Conservation (phyloP, 352 stramenopile genomes). For the Phytopythium ostracodes region DNA sequence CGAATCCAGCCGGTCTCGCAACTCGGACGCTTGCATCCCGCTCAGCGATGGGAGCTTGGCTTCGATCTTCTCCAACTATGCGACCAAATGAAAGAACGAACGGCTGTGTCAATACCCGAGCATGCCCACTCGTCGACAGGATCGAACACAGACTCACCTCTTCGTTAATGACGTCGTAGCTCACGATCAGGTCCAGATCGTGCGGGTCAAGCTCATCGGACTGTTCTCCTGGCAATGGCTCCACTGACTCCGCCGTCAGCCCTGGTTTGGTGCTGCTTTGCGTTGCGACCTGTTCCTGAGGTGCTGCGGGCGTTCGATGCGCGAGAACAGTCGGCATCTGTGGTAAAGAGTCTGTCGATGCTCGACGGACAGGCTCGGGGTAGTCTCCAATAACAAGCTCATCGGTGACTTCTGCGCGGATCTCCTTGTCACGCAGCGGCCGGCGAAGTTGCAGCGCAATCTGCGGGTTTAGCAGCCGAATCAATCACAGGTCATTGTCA, state of each 20-base stretch:
- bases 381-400: conserved; percentile 59
- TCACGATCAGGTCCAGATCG: conserved; percentile 68
- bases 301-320: conserved; percentile 6
- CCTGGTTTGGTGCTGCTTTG: not conserved
- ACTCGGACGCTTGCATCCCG: conserved; percentile 28
- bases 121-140: not conserved
- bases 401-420: conserved; percentile 33
- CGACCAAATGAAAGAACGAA: not conserved
- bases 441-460: conserved; percentile 50
- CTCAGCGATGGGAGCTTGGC: conserved; percentile 38
- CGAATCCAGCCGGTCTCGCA: conserved; percentile 57
- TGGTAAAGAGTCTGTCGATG: conserved; percentile 1
- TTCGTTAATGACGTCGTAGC: conserved; percentile 85
- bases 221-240: not conserved
- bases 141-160: conserved; percentile 31
- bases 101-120: not conserved
- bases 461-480: conserved; percentile 1
- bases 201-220: conserved; percentile 32
- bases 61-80: conserved; percentile 63
- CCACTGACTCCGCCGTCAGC: not conserved
- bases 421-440: conserved; percentile 64
- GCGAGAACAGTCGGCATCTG: conserved; percentile 14
- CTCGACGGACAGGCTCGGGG: conserved; percentile 16
- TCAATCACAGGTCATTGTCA: not conserved
- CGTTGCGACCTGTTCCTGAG: not conserved